These are phyloP conservation scores for Coemansia sp. DNA, from an alignment of 192 early-diverging fungal species.

Conservation along the genomic window DNA sequence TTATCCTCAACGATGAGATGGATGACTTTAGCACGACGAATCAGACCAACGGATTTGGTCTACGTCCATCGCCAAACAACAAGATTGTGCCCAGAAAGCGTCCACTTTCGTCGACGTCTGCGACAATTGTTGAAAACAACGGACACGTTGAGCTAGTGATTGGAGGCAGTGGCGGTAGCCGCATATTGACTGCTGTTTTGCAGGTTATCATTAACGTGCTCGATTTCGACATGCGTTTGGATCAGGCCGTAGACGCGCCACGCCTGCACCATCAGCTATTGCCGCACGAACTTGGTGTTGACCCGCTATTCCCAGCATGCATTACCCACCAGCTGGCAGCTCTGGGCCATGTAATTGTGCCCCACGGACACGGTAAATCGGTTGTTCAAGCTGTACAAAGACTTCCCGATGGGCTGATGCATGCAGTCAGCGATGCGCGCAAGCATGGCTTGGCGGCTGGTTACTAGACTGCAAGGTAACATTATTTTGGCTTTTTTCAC, in stretches of 20 bases:
- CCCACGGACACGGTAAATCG: conserved; percentile 38
- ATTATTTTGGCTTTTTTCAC: background rate
- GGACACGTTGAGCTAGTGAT: conserved; percentile 67
- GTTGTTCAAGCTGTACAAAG: conserved; percentile 60
- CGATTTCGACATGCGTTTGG: conserved; percentile 67
- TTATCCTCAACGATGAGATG: conserved; percentile 96
- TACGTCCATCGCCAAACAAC: conserved; percentile 83
- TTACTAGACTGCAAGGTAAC: conserved; percentile 20
- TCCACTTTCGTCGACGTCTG: conserved; percentile 66
- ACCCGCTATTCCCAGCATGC: conserved; percentile 42
- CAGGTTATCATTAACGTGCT: conserved; percentile 75
- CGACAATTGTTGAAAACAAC: conserved; percentile 40
- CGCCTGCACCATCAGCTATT: conserved; percentile 91
- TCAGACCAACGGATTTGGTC: conserved; percentile 71
- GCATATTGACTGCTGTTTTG: conserved; percentile 75
- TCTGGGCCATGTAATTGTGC: conserved; percentile 51
- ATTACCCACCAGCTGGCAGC: conserved; percentile 33
- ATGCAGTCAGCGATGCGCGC: conserved; percentile 64
- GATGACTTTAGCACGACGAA: conserved; percentile 88
- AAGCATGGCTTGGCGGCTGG: conserved; percentile 67
- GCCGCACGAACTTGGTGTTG: conserved; percentile 65
- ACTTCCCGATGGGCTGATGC: conserved; percentile 43
- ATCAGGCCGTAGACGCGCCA: conserved; percentile 68
- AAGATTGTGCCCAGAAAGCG: conserved; percentile 77
- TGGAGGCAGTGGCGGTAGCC: conserved; percentile 87